phyloP scores from a whole-genome alignment of 176 grass and related monocot genomes.

The Phyllostachys edulis region DNA sequence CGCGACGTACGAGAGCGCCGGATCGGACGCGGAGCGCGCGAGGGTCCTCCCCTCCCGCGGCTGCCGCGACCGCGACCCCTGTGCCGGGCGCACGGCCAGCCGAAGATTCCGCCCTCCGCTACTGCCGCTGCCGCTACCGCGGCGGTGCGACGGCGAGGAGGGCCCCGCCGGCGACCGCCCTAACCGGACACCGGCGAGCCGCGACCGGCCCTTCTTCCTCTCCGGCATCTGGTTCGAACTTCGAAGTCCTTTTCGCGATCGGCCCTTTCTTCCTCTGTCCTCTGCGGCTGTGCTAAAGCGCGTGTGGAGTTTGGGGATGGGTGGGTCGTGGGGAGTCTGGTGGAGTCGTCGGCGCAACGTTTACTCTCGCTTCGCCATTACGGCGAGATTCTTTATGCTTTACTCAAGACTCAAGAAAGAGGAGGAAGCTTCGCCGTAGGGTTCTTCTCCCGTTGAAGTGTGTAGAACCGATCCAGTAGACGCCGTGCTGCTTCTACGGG shows the following conservation, averaged over 20 bases:
- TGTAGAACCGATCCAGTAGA: too few relatives aligned
- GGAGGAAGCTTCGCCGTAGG: too few relatives aligned
- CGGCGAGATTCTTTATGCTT: too few relatives aligned
- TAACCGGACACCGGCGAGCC: background rate
- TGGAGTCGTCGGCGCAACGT: conserved; percentile 11
- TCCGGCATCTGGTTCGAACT: background rate
- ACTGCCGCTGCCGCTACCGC: background rate
- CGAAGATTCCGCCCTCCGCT: background rate
- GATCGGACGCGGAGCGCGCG: conserved; percentile 40
- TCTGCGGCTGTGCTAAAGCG: background rate
- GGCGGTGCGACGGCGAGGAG: background rate
- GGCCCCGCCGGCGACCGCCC: background rate
- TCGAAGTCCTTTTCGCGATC: background rate
- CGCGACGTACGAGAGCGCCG: conserved; percentile 26
- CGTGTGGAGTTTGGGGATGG: background rate
- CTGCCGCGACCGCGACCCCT: background rate
- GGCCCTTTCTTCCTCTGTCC: too few relatives aligned
- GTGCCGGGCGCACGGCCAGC: background rate
- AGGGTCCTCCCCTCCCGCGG: background rate
- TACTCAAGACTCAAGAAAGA: too few relatives aligned
- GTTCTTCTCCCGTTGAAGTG: too few relatives aligned
- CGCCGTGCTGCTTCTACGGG: too few relatives aligned
- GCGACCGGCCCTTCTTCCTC: conserved; percentile 20
- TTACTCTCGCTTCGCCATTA: background rate
- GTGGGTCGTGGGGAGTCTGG: background rate